Conservation (phyloP, 1,284 basidiomycete species). For the Laetiporus sulphureus region DNA sequence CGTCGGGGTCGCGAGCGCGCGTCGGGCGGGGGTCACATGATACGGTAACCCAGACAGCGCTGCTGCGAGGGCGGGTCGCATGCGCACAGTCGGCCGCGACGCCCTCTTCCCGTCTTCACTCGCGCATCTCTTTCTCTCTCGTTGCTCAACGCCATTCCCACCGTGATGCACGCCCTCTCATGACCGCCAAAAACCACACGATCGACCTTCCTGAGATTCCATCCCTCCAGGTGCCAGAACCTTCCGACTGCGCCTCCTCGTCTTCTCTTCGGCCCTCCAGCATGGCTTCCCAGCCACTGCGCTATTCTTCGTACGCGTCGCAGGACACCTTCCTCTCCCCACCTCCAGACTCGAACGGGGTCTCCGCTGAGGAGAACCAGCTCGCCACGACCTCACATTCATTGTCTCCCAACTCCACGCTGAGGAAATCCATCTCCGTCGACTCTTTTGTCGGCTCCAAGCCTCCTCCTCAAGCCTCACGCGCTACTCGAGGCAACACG, state of each 20-base stretch:
- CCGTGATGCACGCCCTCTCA: slow-evolving; percentile 20
- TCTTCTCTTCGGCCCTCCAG: slow-evolving; percentile 15
- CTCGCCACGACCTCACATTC: slow-evolving; percentile 17
- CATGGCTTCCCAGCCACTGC: slow-evolving; percentile 16
- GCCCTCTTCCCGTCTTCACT: no score
- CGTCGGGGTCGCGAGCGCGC: no score
- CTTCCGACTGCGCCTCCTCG: slow-evolving; percentile 16
- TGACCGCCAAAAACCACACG: slow-evolving; percentile 24
- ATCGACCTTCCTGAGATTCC: slow-evolving; percentile 38
- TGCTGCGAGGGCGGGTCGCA: no score
- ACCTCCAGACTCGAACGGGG: slow-evolving; percentile 13
- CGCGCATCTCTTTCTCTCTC: no score
- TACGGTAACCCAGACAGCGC: no score
- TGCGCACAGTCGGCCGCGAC: no score
- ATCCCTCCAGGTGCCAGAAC: slow-evolving; percentile 35
- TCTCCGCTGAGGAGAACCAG: slow-evolving; percentile 18
- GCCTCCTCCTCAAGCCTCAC: slow-evolving; percentile 28
- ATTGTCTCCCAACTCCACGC: slow-evolving; percentile 27
- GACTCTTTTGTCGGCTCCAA: slow-evolving; percentile 59
- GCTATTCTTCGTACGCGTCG: slow-evolving; percentile 24
- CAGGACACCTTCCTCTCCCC: slow-evolving; percentile 28
- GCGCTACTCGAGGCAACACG: slow-evolving; percentile 26
- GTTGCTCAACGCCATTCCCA: no score
- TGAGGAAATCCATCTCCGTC: slow-evolving; percentile 68
- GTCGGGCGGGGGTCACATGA: no score